These are phyloP conservation scores for Fagopyrum homotropicum DNA, from an alignment of 148 eudicot species.

Conservation along the genomic window DNA sequence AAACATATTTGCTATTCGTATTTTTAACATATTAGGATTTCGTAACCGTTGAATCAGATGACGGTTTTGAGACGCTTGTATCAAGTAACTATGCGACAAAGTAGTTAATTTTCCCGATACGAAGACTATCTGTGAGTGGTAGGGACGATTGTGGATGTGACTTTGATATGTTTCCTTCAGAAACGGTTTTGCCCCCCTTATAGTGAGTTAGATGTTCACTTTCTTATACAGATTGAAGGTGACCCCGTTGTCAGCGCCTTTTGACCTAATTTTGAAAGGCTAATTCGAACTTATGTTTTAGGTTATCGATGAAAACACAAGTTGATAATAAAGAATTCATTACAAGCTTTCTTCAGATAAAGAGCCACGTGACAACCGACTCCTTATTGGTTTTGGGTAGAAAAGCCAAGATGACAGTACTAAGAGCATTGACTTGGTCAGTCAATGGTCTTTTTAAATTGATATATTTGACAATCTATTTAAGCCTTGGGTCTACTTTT, in stretches of 20 bases:
- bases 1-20: background rate
- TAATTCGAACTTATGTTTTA: background rate
- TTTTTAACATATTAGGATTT: background rate
- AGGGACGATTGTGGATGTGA: background rate
- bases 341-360: background rate
- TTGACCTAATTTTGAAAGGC: background rate
- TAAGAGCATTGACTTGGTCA: conserved; percentile 6
- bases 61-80: too few species aligned
- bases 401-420: background rate
- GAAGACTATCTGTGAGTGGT: background rate
- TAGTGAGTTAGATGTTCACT: background rate
- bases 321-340: background rate
- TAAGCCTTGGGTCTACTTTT: background rate
- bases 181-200: background rate
- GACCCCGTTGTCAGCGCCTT: background rate
- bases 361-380: background rate
- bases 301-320: background rate
- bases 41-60: too few species aligned
- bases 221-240: background rate
- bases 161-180: background rate
- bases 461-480: background rate
- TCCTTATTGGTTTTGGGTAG: conserved; percentile 3
- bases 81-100: too few species aligned
- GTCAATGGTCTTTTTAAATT: background rate
- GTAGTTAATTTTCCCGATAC: background rate